Percentiles rank a stretch among this genome's conserved stretches.
Conservation (phyloP, 2,329 filamentous ascomycete species). For the Daldinia eschscholtzii region DNA sequence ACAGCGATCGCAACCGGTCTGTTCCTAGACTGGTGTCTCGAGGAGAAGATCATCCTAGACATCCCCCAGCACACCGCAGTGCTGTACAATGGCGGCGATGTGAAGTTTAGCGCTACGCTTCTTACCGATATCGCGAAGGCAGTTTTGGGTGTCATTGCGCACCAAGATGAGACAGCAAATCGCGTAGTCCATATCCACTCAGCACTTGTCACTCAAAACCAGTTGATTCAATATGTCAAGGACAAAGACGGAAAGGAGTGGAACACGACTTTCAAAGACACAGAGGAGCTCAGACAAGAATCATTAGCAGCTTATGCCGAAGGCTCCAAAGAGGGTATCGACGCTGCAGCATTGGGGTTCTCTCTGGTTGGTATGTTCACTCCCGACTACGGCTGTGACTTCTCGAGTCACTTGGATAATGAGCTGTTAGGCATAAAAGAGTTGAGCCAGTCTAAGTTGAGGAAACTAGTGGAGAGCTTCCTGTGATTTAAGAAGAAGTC, state of each 20-base stretch:
- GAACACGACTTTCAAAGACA: neutral
- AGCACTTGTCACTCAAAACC: constrained; percentile 53
- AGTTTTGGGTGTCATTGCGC: constrained; percentile 51
- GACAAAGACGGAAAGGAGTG: constrained; percentile 27
- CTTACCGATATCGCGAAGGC: constrained; percentile 52
- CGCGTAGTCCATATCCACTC: constrained; percentile 55
- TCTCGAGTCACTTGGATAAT: constrained; percentile 53
- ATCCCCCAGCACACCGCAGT: constrained; percentile 47
- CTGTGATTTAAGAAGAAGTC: neutral
- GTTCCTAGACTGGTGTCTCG: constrained; percentile 55
- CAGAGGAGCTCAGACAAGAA: constrained; percentile 1
- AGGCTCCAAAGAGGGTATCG: neutral
- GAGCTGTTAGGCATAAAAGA: constrained; percentile 53
- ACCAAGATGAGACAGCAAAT: constrained; percentile 53
- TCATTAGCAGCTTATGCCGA: neutral
- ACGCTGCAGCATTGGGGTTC: constrained; percentile 39
- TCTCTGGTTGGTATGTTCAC: constrained; percentile 48
- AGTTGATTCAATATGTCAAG: constrained; percentile 53
- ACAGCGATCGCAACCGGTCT: constrained; percentile 53
- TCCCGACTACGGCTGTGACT: constrained; percentile 51
- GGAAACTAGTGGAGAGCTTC: neutral
- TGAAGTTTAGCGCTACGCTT: constrained; percentile 49
- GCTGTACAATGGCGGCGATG: constrained; percentile 54
- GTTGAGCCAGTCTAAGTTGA: constrained; percentile 38
- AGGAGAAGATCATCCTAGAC: constrained; percentile 51